phyloP scores from a whole-genome alignment of 495 filamentous ascomycete genomes.

The Thozetella sp. region DNA sequence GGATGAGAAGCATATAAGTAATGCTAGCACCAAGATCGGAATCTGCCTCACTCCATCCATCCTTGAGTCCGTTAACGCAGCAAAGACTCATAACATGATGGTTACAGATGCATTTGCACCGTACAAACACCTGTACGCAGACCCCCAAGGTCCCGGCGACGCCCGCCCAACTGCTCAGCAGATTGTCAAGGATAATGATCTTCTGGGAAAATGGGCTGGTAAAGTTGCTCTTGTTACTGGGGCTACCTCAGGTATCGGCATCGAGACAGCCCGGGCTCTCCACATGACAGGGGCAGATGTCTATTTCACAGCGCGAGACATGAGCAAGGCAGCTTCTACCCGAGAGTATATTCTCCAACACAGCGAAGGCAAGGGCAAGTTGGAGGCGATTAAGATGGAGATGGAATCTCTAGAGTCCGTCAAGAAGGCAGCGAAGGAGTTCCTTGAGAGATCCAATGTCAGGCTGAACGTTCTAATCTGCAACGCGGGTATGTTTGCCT shows the following conservation, averaged over 20 bases:
- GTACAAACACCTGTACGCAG: slow-evolving; percentile 12
- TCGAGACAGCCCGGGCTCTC: slow-evolving; percentile 48
- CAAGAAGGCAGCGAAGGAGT: slow-evolving; percentile 16
- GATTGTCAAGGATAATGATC: slow-evolving; percentile 48
- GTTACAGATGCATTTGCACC: neutral
- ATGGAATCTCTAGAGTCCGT: slow-evolving; percentile 23
- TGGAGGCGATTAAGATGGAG: slow-evolving; percentile 35
- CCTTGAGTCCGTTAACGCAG: too few species aligned
- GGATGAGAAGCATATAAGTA: too few species aligned
- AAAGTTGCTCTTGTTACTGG: slow-evolving; percentile 55
- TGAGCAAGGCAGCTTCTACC: slow-evolving; percentile 25
- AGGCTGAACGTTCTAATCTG: slow-evolving; percentile 19
- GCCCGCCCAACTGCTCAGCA: slow-evolving; percentile 53
- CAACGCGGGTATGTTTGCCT: slow-evolving; percentile 15
- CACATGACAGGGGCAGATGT: slow-evolving; percentile 44
- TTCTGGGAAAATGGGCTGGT: slow-evolving; percentile 35
- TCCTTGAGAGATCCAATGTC: slow-evolving; percentile 15
- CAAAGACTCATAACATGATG: neutral
- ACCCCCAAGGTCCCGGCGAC: slow-evolving; percentile 48
- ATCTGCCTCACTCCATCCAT: too few species aligned
- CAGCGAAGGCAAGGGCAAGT: slow-evolving; percentile 11
- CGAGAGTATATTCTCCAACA: slow-evolving; percentile 21
- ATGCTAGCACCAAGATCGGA: too few species aligned
- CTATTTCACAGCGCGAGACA: slow-evolving; percentile 37
- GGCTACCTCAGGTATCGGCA: slow-evolving; percentile 48